Base-by-base conservation (phyloP, 2,329 filamentous ascomycete genomes). In the Lecanicillium sp. region DNA sequence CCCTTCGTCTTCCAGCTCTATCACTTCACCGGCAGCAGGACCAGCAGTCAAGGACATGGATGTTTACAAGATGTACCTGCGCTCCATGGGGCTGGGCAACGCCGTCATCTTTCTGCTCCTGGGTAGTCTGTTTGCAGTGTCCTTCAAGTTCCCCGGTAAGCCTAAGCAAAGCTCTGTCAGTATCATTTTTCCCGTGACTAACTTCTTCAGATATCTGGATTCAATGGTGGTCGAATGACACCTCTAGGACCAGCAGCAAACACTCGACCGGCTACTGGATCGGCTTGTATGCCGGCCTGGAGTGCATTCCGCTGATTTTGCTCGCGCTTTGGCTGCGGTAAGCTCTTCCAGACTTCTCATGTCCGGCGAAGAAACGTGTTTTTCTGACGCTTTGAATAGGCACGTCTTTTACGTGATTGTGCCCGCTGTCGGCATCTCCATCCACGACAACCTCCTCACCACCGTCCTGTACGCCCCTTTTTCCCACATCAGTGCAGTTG, bases 191-290 rank as follows among this genome's bases (percentile, higher is more conserved):
- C 20, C 3, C 5, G 3, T 21, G n/a, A n/a, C 33, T 37, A 10
- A 37, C 24, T 8, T 6, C 4, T 10, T n/a, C 3, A 44, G 41
- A 45, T 19, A n/a, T 45, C 3, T 45, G 43, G 43, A 17, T 45
- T 6, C 43, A 45, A 20, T 45, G 43, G 43, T 45, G 43, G 40
- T 33, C 43, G 9, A 44, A 35, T n/a, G 42, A 35, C 5, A 20
- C 17, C 1, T 5, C 33, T 2, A 14, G 14, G 3, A 8, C 9
- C 43, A 24, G 33, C 17, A 5, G 14, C 24, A 23, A 11, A 36
- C 32, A 15, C 17, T 20, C 32, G 2, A 24, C 10, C 24, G 43
- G 33, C 2, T 45, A 45, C 24, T 45, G 43, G 43, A 20, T 45
- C 17, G 33, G 43, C 17, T 17, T 29, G 1, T 45, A 27, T 6